Conservation (phyloP, 352 stramenopile species). For the Globisporangium paddicum region DNA sequence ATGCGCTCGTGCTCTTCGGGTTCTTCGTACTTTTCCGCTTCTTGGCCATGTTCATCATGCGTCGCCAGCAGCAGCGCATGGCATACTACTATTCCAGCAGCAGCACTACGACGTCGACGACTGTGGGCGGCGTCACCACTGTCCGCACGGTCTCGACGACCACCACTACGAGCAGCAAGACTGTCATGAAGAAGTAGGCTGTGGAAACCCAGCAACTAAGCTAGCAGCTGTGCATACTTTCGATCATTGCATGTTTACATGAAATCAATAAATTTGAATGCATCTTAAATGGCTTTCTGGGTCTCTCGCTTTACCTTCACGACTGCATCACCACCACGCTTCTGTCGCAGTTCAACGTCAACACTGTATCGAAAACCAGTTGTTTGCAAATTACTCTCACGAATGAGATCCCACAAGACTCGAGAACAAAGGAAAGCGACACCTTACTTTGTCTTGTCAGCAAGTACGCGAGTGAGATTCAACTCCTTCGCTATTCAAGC, state of each 20-base stretch:
- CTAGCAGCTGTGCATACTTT: background rate
- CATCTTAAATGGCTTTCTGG: background rate
- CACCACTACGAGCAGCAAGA: conserved; percentile 4
- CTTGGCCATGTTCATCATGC: conserved; percentile 11
- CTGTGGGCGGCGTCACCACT: conserved; percentile 1
- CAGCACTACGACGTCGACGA: conserved; percentile 3
- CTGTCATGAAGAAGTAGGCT: conserved; percentile 10
- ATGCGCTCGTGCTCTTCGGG: conserved; percentile 6
- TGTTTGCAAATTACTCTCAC: background rate
- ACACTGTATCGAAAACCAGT: no score
- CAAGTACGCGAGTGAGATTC: no score
- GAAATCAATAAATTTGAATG: conserved; percentile 1
- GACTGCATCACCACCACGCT: background rate
- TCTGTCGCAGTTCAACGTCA: no score
- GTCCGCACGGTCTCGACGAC: conserved; percentile 6
- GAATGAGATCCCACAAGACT: no score
- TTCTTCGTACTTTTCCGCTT: conserved; percentile 12
- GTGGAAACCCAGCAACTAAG: no score
- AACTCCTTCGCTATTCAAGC: background rate
- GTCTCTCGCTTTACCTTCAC: background rate
- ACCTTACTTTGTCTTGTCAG: no score
- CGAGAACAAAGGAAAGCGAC: no score
- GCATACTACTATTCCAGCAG: conserved; percentile 3
- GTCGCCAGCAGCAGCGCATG: conserved; percentile 3
- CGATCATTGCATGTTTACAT: background rate